A percentile compares a stretch with the other conserved stretches of the same genome.
Evolutionary conservation across 2,329 filamentous ascomycete species (phyloP).

Genomic region (Sphaerostilbella broomeana): DNA sequence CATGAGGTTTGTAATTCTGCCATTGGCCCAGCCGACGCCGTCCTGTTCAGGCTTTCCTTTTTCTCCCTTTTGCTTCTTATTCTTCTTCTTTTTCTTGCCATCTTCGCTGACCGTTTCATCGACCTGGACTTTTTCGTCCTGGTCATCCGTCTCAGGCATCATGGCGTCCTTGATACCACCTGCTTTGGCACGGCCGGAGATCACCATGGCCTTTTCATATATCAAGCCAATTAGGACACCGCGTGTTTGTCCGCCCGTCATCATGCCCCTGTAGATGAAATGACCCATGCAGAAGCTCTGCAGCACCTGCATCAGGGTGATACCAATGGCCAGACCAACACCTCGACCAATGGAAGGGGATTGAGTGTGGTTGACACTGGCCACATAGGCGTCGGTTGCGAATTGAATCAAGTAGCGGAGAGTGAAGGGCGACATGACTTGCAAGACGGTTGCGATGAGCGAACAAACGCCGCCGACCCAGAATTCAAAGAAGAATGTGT

Average conservation of each 20-base stretch:
- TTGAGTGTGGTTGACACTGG: slow-evolving; percentile 42
- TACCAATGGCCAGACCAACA: slow-evolving; percentile 75
- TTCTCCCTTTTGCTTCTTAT: slow-evolving; percentile 33
- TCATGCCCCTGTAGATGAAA: slow-evolving; percentile 89
- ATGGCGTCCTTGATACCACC: slow-evolving; percentile 50
- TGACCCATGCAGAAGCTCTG: slow-evolving; percentile 81
- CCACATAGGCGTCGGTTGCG: slow-evolving; percentile 69
- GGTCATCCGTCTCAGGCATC: slow-evolving; percentile 35
- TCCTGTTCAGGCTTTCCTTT: slow-evolving; percentile 36
- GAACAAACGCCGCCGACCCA: slow-evolving; percentile 75
- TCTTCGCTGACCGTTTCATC: too few relatives aligned
- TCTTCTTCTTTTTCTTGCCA: slow-evolving; percentile 27
- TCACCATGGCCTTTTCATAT: slow-evolving; percentile 85
- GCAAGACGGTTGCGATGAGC: slow-evolving; percentile 63
- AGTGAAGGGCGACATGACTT: slow-evolving; percentile 79
- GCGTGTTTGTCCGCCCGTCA: slow-evolving; percentile 77
- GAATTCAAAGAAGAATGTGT: slow-evolving; percentile 81
- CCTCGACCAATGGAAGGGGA: slow-evolving; percentile 67
- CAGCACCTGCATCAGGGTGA: slow-evolving; percentile 76
- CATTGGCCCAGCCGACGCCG: slow-evolving; percentile 83
- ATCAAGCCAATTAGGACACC: slow-evolving; percentile 79
- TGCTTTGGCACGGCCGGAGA: slow-evolving; percentile 82
- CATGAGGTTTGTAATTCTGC: slow-evolving; percentile 88
- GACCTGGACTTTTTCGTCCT: slow-evolving; percentile 44
- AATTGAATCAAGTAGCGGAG: slow-evolving; percentile 83